These are phyloP conservation scores for Bombardia bombarda DNA, from an alignment of 495 filamentous ascomycete species.

Conservation along the genomic window DNA sequence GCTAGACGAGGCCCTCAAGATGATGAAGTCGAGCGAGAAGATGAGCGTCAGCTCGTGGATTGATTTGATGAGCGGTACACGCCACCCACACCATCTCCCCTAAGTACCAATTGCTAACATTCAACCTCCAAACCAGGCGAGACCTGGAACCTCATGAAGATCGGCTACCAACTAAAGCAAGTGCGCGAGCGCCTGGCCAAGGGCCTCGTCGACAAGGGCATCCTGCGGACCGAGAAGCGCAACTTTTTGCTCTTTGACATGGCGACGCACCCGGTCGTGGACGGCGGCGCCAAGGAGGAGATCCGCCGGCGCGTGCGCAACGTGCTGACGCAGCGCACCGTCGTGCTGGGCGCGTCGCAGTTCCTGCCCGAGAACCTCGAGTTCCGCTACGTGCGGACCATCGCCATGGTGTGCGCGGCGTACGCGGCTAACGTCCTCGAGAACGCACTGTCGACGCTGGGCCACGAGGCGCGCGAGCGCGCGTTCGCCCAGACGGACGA, in stretches of 20 bases:
- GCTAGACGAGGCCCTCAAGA: slow-evolving; percentile 95
- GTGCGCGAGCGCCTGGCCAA: slow-evolving; percentile 96
- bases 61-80: slow-evolving; percentile 91
- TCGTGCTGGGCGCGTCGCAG: slow-evolving; percentile 72
- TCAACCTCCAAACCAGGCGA: slow-evolving; percentile 54
- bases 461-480: slow-evolving; percentile 86
- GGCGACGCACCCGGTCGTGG: slow-evolving; percentile 97
- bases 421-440: slow-evolving; percentile 98
- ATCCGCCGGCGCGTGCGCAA: slow-evolving; percentile 86
- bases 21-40: slow-evolving; percentile 99
- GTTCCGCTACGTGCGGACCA: slow-evolving; percentile 83
- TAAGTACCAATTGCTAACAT: background rate
- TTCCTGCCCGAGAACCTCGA: slow-evolving; percentile 92
- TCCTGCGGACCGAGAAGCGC: slow-evolving; percentile 95
- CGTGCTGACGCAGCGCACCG: slow-evolving; percentile 86
- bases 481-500: slow-evolving; percentile 97
- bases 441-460: slow-evolving; percentile 88
- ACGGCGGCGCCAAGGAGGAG: slow-evolving; percentile 95
- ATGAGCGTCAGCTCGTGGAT: slow-evolving; percentile 99
- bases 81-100: background rate
- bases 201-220: slow-evolving; percentile 97
- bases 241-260: slow-evolving; percentile 99
- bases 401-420: slow-evolving; percentile 94
- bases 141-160: slow-evolving; percentile 99
- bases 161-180: slow-evolving; percentile 98